Evolutionary conservation across 1,284 basidiomycete species (phyloP), one percentile per base, ranked within the genome.

Genomic region (Ustanciosporium gigantosporum): DNA sequence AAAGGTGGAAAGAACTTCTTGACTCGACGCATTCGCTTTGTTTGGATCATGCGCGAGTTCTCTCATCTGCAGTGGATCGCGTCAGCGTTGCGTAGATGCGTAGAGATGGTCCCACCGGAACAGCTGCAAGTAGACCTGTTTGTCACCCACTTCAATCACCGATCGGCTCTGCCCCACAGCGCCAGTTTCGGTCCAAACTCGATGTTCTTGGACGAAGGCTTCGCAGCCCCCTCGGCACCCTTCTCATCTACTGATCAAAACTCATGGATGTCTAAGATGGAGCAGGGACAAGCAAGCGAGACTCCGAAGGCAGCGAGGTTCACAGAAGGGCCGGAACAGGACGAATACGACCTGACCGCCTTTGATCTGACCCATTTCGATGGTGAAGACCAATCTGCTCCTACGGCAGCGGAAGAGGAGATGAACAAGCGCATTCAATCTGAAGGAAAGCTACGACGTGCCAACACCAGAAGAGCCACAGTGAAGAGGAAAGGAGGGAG

Each of bases 41-140:
- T 91, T 3, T 92, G 90, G 90, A 83, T 91, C 38, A 82, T 90
- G 38, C 82, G 88, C 41, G 90, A 91, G 73, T 90, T 87, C 72
- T 83, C 88, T 11, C 88, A 91, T 73, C 81, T 91, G 31, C 86
- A 87, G 48, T 91, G 90, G 90, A 86, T 87, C 44, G 88, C 89
- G 0, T 81, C 85, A 3, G 81, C 85, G 36, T 75, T 92, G 21
- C 82, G 86, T 21, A 81, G 83, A 23, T 91, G 88, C 76, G 83
- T 85, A 70, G 81, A 83, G 37, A 82, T 88, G 78, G 81, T 88
- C 13, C 81, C 85, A 0, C 65, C 80, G 2, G 79, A 83, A 3
- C 82, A 84, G 27, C 80, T 92, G 11, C 84, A 88, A 59, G 80
- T 92, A 41, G 87, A 90, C 67, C 87, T 92, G 25, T 91, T 86